Base-by-base conservation (phyloP, 2,329 filamentous ascomycete genomes). In the Davidsoniella neocaledoniae region DNA sequence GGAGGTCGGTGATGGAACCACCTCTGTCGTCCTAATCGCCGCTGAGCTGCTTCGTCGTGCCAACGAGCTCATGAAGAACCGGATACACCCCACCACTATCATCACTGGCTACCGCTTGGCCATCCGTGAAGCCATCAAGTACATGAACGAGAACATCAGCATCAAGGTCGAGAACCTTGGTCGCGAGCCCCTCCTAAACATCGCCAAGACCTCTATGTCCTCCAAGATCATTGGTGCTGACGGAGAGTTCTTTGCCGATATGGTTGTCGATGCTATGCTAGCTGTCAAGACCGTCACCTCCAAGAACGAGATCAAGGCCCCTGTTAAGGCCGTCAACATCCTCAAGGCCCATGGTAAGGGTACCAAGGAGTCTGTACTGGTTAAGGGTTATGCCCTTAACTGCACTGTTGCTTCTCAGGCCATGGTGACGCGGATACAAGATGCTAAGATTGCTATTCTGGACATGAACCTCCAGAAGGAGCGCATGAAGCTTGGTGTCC, bases 381-480 rank as follows among this genome's bases (percentile, higher is more conserved):
- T 98, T 62, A 94, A 93, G 71, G 91, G 91, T 50, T 98, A 98
- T 64, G 91, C 91, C 52, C 71, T 98, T 60, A 98, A 98, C 75
- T 98, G 91, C 73, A 98, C 91, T 37, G 88, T 98, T 53, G 91
- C 91, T 49, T 95, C 88, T 51, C 91, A 98, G 67, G 91, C 91
- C 43, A 98, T 98, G 91, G 86, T 79, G 59, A 98, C 91, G 26
- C 78, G 84, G 59, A 78, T 98, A 63, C 77, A 77, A 48, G 88
- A 96, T 66, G 91, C 91, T 57, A 96, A 94, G 73, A 98, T 98
- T 65, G 91, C 91, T 46, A 82, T 90, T 59, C 68, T 98, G 54
- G 91, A 98, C 64, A 96, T 98, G 78, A 98, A 98, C 68, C 66
- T 98, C 60, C 90, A 96, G 63, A 98, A 98, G 72, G 90, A 96